phyloP scores from a whole-genome alignment of 805 yeast genomes.

The Starmerella powellii region DNA sequence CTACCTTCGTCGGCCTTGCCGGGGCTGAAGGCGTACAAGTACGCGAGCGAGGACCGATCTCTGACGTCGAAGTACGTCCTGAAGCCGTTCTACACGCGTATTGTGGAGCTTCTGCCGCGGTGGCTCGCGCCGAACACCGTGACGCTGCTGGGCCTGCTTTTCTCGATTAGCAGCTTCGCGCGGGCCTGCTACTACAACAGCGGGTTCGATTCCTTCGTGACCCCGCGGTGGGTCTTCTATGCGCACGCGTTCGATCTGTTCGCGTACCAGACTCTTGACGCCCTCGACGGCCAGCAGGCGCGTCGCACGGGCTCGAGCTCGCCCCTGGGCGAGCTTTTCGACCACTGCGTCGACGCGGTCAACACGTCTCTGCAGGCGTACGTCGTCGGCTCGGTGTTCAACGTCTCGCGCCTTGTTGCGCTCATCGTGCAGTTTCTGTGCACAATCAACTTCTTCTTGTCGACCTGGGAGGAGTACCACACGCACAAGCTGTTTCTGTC shows the following conservation, averaged over 20 bases:
- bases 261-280: slow-evolving; percentile 89
- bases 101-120: slow-evolving; percentile 63
- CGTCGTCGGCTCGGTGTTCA: slow-evolving; percentile 63
- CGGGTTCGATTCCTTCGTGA: slow-evolving; percentile 35
- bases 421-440: slow-evolving; percentile 26
- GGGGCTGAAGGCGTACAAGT: slow-evolving; percentile 26
- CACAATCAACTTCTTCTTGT: slow-evolving; percentile 57
- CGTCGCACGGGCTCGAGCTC: slow-evolving; percentile 91
- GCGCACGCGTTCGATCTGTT: slow-evolving; percentile 73
- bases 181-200: slow-evolving; percentile 68
- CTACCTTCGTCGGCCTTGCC: slow-evolving; percentile 23
- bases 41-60: slow-evolving; percentile 63
- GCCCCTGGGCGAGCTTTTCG: slow-evolving; percentile 88
- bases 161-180: slow-evolving; percentile 51
- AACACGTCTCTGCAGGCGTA: slow-evolving; percentile 72
- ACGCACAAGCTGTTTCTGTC: slow-evolving; percentile 72
- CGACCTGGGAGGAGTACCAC: slow-evolving; percentile 94
- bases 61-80: slow-evolving; percentile 59
- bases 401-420: slow-evolving; percentile 53
- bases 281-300: slow-evolving; percentile 93
- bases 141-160: slow-evolving; percentile 66
- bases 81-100: slow-evolving; percentile 70
- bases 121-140: slow-evolving; percentile 81
- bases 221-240: slow-evolving; percentile 68
- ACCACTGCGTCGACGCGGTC: slow-evolving; percentile 66